These are phyloP conservation scores for Pseudogymnoascus sp. DNA, from an alignment of 2,329 filamentous ascomycete genomes.

Conservation along the genomic window DNA sequence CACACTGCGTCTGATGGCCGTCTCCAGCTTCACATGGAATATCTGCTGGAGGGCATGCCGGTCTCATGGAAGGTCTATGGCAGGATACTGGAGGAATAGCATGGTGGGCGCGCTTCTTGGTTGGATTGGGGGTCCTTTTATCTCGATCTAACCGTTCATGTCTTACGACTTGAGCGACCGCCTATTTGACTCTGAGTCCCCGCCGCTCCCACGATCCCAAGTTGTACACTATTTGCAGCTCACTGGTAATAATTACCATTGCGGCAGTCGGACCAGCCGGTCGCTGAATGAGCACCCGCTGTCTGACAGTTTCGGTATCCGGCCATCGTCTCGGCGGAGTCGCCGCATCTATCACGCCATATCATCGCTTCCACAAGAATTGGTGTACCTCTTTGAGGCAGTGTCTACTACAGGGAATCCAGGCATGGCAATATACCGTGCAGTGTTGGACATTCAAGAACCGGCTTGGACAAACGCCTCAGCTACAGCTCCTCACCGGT, in stretches of 20 bases:
- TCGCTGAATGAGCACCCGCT: neutral
- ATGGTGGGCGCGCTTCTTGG: neutral
- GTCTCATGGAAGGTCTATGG: neutral
- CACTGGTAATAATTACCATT: neutral
- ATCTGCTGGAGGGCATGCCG: neutral
- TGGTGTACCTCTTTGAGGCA: neutral
- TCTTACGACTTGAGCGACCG: slow-evolving; percentile 2
- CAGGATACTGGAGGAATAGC: neutral
- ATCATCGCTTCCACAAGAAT: neutral
- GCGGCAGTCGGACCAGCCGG: neutral
- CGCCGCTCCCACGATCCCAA: neutral
- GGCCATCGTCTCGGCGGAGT: neutral
- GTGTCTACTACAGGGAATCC: neutral
- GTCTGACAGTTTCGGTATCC: neutral
- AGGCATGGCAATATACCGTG: neutral
- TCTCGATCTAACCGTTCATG: neutral
- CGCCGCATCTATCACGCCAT: neutral
- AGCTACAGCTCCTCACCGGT: neutral
- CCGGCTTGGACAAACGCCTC: neutral
- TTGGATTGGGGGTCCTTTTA: neutral
- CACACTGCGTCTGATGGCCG: neutral
- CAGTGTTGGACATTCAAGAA: neutral
- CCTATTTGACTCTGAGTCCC: neutral
- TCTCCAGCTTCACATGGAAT: neutral
- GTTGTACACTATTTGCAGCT: neutral